phyloP scores from a whole-genome alignment of 1,139 yeast genomes.

The Sugiyamaella neomexicana region DNA sequence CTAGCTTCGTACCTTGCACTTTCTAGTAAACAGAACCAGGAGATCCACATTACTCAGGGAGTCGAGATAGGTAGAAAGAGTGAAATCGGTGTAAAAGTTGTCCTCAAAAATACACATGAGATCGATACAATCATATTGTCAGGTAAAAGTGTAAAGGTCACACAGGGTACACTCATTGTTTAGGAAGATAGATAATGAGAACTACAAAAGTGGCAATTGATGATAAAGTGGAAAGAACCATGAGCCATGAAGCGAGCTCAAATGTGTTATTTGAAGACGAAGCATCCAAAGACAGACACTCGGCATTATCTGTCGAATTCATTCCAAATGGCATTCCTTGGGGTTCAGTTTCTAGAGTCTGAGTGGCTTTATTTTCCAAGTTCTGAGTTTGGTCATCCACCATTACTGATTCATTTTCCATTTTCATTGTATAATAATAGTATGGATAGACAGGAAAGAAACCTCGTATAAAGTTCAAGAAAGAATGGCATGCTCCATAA shows the following conservation, averaged over 20 bases:
- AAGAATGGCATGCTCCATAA: not conserved
- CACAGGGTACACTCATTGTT: constrained; percentile 2
- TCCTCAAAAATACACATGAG: not conserved
- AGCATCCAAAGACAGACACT: too few species aligned
- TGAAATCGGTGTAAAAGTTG: constrained; percentile 10
- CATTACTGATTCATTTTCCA: not conserved
- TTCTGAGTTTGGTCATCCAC: not conserved
- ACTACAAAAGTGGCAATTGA: constrained; percentile 9
- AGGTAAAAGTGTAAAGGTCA: constrained; percentile 10
- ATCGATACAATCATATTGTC: constrained; percentile 1
- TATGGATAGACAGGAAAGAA: not conserved
- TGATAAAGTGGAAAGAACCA: constrained; percentile 12
- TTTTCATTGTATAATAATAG: not conserved
- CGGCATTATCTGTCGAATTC: too few species aligned
- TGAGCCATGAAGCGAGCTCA: constrained; percentile 12
- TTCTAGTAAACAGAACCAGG: not conserved
- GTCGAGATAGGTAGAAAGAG: constrained; percentile 22
- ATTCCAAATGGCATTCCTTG: not conserved
- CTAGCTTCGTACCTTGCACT: constrained; percentile 18
- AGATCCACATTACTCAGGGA: constrained; percentile 19
- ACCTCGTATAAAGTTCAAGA: not conserved
- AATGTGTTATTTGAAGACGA: not conserved
- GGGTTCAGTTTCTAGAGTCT: not conserved
- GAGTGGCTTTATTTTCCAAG: not conserved
- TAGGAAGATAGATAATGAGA: constrained; percentile 14